These are phyloP conservation scores for Cladosporium sphaerospermum DNA, from an alignment of 2,329 filamentous ascomycete species.

Conservation along the genomic window DNA sequence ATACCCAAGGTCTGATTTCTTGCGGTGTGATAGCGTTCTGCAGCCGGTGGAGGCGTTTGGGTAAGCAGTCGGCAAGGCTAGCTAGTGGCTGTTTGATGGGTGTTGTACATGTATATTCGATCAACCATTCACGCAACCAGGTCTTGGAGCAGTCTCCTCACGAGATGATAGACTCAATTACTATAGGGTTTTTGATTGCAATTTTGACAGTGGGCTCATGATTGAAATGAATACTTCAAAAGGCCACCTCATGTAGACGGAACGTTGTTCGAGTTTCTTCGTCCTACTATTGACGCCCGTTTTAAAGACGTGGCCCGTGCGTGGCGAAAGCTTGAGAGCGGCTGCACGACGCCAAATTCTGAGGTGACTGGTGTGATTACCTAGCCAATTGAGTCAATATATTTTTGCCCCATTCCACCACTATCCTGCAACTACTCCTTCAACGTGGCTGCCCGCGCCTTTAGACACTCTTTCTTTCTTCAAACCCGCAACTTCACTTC, in stretches of 20 bases:
- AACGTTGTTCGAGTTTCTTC: too few relatives aligned
- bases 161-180: too few relatives aligned
- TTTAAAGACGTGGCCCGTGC: too few relatives aligned
- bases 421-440: conserved; percentile 4
- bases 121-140: neutral
- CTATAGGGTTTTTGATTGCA: too few relatives aligned
- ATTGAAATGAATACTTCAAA: too few relatives aligned
- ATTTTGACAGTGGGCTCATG: too few relatives aligned
- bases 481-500: conserved; percentile 14
- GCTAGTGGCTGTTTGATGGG: neutral
- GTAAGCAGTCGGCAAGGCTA: neutral
- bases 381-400: conserved; percentile 5
- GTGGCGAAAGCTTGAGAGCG: neutral
- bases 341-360: conserved; percentile 2
- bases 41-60: neutral
- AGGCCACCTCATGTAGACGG: too few relatives aligned
- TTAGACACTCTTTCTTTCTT: conserved; percentile 7
- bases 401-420: neutral
- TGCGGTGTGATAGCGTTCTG: conserved; percentile 6
- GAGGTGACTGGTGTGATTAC: neutral
- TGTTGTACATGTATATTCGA: conserved; percentile 3
- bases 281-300: too few relatives aligned
- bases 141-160: neutral
- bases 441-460: conserved; percentile 9
- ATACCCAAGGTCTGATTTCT: conserved; percentile 3